A percentile compares a stretch with the other conserved stretches of the same genome.
Evolutionary conservation across 2,329 filamentous ascomycete genomes (phyloP).

Genomic region (Rugonectria rugulosa): DNA sequence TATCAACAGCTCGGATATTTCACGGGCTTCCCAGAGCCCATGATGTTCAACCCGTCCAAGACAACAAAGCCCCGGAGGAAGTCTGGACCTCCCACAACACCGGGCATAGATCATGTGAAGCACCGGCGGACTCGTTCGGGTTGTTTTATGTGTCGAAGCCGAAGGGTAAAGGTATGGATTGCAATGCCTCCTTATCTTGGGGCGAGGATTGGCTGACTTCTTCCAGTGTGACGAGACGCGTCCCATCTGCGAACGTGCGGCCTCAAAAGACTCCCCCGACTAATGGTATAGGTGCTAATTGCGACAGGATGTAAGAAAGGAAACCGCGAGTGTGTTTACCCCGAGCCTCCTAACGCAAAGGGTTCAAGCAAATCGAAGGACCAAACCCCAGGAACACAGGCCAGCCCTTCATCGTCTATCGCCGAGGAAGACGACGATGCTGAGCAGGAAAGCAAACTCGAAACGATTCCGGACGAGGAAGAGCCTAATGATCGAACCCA

Average conservation of each 20-base stretch:
- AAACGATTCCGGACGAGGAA: slow-evolving; percentile 64
- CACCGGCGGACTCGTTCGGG: slow-evolving; percentile 93
- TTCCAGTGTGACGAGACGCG: slow-evolving; percentile 88
- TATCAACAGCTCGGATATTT: slow-evolving; percentile 60
- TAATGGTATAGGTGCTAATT: slow-evolving; percentile 17
- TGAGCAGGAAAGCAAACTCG: slow-evolving; percentile 54
- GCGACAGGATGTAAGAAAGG: slow-evolving; percentile 87
- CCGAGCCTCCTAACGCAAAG: slow-evolving; percentile 67
- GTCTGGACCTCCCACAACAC: slow-evolving; percentile 49
- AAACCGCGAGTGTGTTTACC: slow-evolving; percentile 88
- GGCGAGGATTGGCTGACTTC: slow-evolving; percentile 13
- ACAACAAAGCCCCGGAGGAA: slow-evolving; percentile 60
- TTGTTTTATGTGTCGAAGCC: slow-evolving; percentile 88
- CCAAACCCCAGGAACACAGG: slow-evolving; percentile 43
- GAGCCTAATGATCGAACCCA: slow-evolving; percentile 50
- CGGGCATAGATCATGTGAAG: slow-evolving; percentile 76
- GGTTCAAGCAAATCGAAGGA: slow-evolving; percentile 49
- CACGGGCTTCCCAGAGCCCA: slow-evolving; percentile 58
- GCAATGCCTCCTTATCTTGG: not conserved
- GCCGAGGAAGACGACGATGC: slow-evolving; percentile 58
- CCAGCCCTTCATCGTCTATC: slow-evolving; percentile 62
- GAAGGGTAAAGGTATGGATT: slow-evolving; percentile 80
- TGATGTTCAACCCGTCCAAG: slow-evolving; percentile 57
- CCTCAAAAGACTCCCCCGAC: slow-evolving; percentile 15
- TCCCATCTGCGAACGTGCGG: slow-evolving; percentile 81